These are phyloP conservation scores for Alternaria solani DNA, from an alignment of 2,329 filamentous ascomycete species.

Conservation along the genomic window DNA sequence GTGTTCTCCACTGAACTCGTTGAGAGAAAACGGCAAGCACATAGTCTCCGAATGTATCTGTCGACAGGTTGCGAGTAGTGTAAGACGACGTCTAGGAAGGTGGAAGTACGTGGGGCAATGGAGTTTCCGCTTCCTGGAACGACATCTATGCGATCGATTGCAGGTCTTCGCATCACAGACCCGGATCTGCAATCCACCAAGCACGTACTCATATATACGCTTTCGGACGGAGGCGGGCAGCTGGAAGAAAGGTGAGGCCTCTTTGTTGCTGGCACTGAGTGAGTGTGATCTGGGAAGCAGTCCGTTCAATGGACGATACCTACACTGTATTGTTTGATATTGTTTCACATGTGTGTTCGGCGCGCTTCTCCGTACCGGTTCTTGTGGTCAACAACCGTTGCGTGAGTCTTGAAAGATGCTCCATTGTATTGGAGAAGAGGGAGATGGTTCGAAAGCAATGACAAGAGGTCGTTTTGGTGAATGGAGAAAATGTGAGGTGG, in stretches of 20 bases:
- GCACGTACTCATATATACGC: slow-evolving; percentile 3
- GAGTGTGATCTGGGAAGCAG: neutral
- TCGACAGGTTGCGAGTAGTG: neutral
- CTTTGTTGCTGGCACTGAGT: neutral
- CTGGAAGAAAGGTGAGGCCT: slow-evolving; percentile 1
- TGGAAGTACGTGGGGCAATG: slow-evolving; percentile 8
- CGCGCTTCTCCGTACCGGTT: neutral
- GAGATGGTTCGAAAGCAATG: neutral
- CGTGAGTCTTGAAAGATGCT: neutral
- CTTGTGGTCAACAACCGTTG: neutral
- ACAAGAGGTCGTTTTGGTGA: neutral
- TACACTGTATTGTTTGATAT: neutral
- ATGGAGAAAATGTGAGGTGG: neutral
- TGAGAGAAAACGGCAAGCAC: neutral
- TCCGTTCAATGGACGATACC: neutral
- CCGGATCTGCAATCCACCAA: slow-evolving; percentile 5
- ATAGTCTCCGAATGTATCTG: neutral
- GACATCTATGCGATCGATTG: slow-evolving; percentile 3
- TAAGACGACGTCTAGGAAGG: slow-evolving; percentile 2
- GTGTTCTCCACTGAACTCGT: slow-evolving; percentile 5
- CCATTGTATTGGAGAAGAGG: neutral
- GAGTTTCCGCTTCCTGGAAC: neutral
- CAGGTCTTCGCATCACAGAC: slow-evolving; percentile 2
- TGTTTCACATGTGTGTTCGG: neutral
- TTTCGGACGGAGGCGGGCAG: slow-evolving; percentile 3